Conservation (phyloP, 805 yeast genomes). For the Yamadazyma sp. region DNA sequence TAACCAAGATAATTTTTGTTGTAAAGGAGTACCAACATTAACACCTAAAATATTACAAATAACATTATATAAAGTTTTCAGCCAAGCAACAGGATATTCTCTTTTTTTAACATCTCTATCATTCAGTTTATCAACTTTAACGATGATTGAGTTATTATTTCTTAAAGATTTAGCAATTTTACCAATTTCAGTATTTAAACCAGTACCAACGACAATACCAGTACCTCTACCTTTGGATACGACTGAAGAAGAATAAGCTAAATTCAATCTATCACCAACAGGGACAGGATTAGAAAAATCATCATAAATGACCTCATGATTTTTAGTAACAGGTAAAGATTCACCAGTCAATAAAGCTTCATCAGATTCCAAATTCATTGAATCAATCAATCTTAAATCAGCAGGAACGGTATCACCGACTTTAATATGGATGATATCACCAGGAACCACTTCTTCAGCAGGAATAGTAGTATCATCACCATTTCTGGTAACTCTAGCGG, state of each 20-base stretch:
- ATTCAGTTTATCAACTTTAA: slow-evolving; percentile 33
- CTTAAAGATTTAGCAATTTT: slow-evolving; percentile 35
- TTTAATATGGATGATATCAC: slow-evolving; percentile 37
- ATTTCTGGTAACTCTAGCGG: slow-evolving; percentile 43
- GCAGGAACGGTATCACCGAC: slow-evolving; percentile 46
- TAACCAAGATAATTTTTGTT: slow-evolving; percentile 44
- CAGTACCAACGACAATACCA: slow-evolving; percentile 39
- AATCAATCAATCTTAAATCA: slow-evolving; percentile 33
- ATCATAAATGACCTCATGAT: slow-evolving; percentile 30
- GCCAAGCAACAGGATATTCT: slow-evolving; percentile 32
- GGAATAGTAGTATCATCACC: slow-evolving; percentile 34
- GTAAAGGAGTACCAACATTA: slow-evolving; percentile 46
- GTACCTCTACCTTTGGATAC: slow-evolving; percentile 42
- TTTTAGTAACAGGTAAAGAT: slow-evolving; percentile 33
- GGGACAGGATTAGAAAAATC: slow-evolving; percentile 35
- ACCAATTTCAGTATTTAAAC: slow-evolving; percentile 40
- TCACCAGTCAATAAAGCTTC: slow-evolving; percentile 45
- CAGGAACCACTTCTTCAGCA: slow-evolving; percentile 46
- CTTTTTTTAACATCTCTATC: slow-evolving; percentile 34
- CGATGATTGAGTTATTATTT: slow-evolving; percentile 20
- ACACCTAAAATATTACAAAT: slow-evolving; percentile 45
- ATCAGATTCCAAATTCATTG: slow-evolving; percentile 40
- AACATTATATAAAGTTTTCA: slow-evolving; percentile 40
- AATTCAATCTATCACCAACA: slow-evolving; percentile 35
- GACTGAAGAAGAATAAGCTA: slow-evolving; percentile 34